A percentile compares a stretch with the other conserved stretches of the same genome.
Conservation (phyloP, 225 moss, liverwort and hornwort species). For the Climacium dendroides region DNA sequence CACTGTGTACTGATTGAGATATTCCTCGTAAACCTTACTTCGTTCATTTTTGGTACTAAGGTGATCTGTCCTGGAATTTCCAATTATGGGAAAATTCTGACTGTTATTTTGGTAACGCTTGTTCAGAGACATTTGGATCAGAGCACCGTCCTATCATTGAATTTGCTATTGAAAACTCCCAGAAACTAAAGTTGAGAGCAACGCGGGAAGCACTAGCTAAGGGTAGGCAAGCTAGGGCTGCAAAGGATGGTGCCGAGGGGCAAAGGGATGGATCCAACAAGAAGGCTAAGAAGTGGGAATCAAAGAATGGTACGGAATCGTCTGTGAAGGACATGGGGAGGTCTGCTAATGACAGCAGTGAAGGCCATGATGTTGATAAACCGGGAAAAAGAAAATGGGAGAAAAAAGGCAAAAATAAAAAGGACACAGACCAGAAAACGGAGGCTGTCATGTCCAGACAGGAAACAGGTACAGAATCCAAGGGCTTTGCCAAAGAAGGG, state of each 20-base stretch:
- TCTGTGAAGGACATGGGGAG: not conserved
- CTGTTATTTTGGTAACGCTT: not conserved
- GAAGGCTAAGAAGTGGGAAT: conserved; percentile 7
- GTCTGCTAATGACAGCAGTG: not conserved
- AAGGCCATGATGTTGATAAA: conserved; percentile 4
- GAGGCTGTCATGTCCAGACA: not conserved
- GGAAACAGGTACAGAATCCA: not conserved
- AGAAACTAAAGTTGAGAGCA: conserved; percentile 69
- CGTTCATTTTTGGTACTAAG: not conserved
- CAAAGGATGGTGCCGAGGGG: not conserved
- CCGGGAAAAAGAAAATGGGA: conserved; percentile 27
- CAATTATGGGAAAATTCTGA: not conserved
- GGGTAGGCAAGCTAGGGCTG: conserved; percentile 22
- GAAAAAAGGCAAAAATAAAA: not conserved
- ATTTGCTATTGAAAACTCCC: conserved; percentile 88
- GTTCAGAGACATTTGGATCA: conserved; percentile 61
- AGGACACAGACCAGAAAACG: not conserved
- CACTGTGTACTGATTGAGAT: not conserved
- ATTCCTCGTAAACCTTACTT: not conserved
- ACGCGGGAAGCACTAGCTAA: conserved; percentile 48
- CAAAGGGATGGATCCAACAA: not conserved
- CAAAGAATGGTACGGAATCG: not conserved
- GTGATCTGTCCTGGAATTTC: not conserved
- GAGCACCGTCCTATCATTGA: conserved; percentile 85
- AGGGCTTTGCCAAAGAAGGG: not conserved